Conservation (phyloP, 805 yeast genomes). For the Candida orba region DNA sequence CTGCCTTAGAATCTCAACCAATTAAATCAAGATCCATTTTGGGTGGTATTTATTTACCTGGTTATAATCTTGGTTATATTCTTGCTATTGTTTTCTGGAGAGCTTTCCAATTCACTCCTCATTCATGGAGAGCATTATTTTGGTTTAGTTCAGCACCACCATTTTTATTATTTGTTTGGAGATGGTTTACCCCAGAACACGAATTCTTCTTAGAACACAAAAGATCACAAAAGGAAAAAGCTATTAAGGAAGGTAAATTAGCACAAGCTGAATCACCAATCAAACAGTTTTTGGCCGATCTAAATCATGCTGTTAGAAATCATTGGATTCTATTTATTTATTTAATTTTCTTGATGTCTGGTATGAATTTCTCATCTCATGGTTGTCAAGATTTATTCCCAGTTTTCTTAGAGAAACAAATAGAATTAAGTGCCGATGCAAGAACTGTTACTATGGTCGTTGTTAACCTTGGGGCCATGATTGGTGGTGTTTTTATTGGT, state of each 20-base stretch:
- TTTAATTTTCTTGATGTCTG: slow-evolving; percentile 55
- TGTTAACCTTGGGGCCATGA: slow-evolving; percentile 59
- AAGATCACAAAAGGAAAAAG: slow-evolving; percentile 17
- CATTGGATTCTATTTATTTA: slow-evolving; percentile 60
- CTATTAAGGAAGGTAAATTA: slow-evolving; percentile 21
- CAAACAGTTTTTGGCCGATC: slow-evolving; percentile 21
- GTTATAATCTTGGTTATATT: slow-evolving; percentile 61
- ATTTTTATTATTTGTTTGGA: slow-evolving; percentile 48
- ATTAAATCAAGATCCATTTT: slow-evolving; percentile 50
- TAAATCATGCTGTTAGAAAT: slow-evolving; percentile 31
- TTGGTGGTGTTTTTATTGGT: slow-evolving; percentile 56
- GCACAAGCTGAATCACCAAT: slow-evolving; percentile 16
- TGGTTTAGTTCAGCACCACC: slow-evolving; percentile 74
- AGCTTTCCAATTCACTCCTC: slow-evolving; percentile 44
- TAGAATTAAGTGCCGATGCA: slow-evolving; percentile 36
- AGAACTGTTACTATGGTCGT: slow-evolving; percentile 56
- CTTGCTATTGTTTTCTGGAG: slow-evolving; percentile 59
- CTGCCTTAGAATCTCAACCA: slow-evolving; percentile 63
- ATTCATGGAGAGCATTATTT: slow-evolving; percentile 64
- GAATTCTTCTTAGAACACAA: slow-evolving; percentile 37
- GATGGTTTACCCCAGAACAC: slow-evolving; percentile 55
- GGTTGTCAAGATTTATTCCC: slow-evolving; percentile 73
- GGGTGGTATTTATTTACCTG: slow-evolving; percentile 51
- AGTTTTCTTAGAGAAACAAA: slow-evolving; percentile 50
- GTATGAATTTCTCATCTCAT: slow-evolving; percentile 66